Conservation (phyloP, 192 early-diverging fungal genomes). For the Bifiguratus adelaidae region DNA sequence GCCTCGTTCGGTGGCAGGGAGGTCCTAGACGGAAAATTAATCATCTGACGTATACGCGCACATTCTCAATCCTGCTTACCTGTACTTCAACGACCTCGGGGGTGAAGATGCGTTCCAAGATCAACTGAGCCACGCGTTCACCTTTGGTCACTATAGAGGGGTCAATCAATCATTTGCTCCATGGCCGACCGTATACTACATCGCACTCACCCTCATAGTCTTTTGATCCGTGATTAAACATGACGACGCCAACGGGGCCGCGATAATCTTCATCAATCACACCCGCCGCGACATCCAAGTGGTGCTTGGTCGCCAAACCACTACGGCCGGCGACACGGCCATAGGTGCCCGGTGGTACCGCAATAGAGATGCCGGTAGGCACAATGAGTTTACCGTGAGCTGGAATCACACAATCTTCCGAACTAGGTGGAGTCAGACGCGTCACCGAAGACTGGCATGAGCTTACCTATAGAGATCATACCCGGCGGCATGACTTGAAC, state of each 20-base stretch:
- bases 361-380: conserved; percentile 78
- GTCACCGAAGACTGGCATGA: neutral
- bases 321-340: conserved; percentile 92
- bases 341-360: conserved; percentile 80
- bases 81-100: conserved; percentile 74
- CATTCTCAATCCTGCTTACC: conserved; percentile 19
- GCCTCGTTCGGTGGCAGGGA: conserved; percentile 49
- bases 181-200: neutral
- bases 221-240: conserved; percentile 80
- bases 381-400: conserved; percentile 71
- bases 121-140: conserved; percentile 93
- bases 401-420: conserved; percentile 54
- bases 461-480: conserved; percentile 82
- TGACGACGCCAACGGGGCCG: conserved; percentile 71
- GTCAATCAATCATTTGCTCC: neutral
- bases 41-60: neutral
- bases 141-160: conserved; percentile 61
- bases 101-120: conserved; percentile 77
- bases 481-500: conserved; percentile 77
- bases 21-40: conserved; percentile 10
- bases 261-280: conserved; percentile 91
- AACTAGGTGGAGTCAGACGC: conserved; percentile 17
- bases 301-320: conserved; percentile 84
- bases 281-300: conserved; percentile 82
- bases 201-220: conserved; percentile 27